A percentile compares a stretch with the other conserved stretches of the same genome.
Evolutionary conservation across 2,329 filamentous ascomycete genomes (phyloP).

Genomic region (Beauveria scarabaeidicola): DNA sequence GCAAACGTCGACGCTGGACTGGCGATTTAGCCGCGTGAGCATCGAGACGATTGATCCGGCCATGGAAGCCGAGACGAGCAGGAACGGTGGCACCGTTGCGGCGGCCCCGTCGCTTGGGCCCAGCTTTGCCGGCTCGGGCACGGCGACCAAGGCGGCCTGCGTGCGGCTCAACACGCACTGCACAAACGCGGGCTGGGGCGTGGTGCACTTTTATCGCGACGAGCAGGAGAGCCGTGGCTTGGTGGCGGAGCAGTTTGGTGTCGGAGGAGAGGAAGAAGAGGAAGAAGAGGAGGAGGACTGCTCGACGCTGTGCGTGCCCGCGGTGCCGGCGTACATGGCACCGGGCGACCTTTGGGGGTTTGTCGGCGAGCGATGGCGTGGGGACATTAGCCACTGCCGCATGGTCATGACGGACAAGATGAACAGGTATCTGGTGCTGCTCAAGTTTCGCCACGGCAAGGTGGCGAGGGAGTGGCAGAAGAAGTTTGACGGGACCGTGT

Average conservation of each 20-base stretch:
- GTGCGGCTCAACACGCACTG: slow-evolving; percentile 61
- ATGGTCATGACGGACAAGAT: slow-evolving; percentile 85
- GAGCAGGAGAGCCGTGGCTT: slow-evolving; percentile 62
- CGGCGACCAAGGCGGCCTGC: slow-evolving; percentile 76
- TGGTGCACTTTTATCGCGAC: slow-evolving; percentile 91
- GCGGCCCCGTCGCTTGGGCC: slow-evolving; percentile 47
- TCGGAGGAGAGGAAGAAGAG: slow-evolving; percentile 16
- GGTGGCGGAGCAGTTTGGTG: slow-evolving; percentile 16
- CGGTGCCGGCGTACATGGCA: slow-evolving; percentile 89
- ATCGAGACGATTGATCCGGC: slow-evolving; percentile 74
- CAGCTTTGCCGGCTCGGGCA: slow-evolving; percentile 50
- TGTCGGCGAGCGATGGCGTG: slow-evolving; percentile 77
- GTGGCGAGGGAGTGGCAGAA: slow-evolving; percentile 72
- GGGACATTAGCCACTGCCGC: slow-evolving; percentile 84
- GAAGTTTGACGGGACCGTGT: slow-evolving; percentile 87
- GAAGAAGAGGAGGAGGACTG: slow-evolving; percentile 50
- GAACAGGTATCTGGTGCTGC: slow-evolving; percentile 89
- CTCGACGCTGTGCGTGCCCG: slow-evolving; percentile 85
- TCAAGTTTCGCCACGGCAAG: slow-evolving; percentile 77
- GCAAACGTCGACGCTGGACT: slow-evolving; percentile 41
- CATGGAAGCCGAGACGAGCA: slow-evolving; percentile 24
- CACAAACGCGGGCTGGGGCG: slow-evolving; percentile 79
- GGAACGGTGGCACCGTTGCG: slow-evolving; percentile 28
- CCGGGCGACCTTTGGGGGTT: slow-evolving; percentile 87
- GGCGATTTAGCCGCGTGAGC: slow-evolving; percentile 70